These are phyloP conservation scores for Glycine latifolia DNA, from an alignment of 306 rosid species.

Conservation along the genomic window DNA sequence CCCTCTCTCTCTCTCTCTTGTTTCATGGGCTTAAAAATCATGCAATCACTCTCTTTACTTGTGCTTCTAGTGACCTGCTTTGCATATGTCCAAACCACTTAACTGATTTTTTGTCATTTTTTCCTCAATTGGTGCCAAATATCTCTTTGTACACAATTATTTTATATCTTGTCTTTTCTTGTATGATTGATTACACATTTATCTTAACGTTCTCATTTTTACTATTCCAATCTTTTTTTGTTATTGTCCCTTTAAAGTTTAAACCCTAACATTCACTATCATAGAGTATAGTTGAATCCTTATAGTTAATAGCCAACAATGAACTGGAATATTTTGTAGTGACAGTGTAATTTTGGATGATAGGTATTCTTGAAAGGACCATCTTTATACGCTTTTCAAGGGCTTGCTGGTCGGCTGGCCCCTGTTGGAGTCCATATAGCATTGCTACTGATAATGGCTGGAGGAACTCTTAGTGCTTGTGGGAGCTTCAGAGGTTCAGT, in stretches of 20 bases:
- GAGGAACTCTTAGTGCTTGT: constrained; percentile 90
- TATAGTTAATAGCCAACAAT: constrained; percentile 25
- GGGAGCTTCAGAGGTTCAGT: constrained; percentile 98
- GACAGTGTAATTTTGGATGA: constrained; percentile 40
- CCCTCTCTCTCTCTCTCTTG: not conserved
- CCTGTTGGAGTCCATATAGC: constrained; percentile 97
- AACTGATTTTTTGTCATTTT: not conserved
- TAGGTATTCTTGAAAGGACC: constrained; percentile 95
- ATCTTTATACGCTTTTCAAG: constrained; percentile 81
- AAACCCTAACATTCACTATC: not conserved
- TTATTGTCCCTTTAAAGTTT: not conserved
- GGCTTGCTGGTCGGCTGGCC: constrained; percentile 90
- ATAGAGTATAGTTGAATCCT: not conserved
- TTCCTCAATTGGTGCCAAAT: not conserved
- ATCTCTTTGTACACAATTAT: not conserved
- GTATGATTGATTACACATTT: not conserved
- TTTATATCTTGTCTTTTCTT: not conserved
- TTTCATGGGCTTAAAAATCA: not conserved
- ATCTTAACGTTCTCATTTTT: not conserved
- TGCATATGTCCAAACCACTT: not conserved
- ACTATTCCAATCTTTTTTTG: not conserved
- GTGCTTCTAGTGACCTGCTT: not conserved
- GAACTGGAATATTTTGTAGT: constrained; percentile 22
- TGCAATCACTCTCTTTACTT: not conserved
- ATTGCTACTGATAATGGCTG: constrained; percentile 86